Evolutionary conservation across 1,139 yeast genomes (phyloP), one percentile per base, ranked within the genome.

Genomic region (Fermentozyma sake): DNA sequence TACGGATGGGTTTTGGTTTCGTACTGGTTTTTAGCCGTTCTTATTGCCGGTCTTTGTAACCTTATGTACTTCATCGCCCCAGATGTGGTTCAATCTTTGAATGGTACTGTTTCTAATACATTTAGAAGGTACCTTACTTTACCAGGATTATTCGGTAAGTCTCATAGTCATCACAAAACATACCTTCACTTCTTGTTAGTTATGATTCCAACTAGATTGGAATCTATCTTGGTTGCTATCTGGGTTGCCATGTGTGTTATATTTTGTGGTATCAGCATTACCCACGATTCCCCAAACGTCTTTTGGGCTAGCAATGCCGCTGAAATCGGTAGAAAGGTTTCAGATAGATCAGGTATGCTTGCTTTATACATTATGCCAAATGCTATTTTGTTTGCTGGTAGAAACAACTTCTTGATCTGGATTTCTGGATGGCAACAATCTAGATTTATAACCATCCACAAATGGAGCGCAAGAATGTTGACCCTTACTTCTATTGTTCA

Each of bases 171-270:
- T 22, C 42, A 61, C 30, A 44, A 47, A 24, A 48, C 54, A 16
- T 33, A 55, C 15, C 46, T 64, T 14, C 57, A 65, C 48, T 35
- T 52, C 58, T 23, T 68, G 20, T 50, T 79, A 8, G n/a, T n/a
- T n/a, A n/a, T n/a, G n/a, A n/a, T n/a, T n/a, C 95, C 95, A 0
- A 73, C 87, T 0, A 64, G 93, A 33, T 55, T 72, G 35, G 93
- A 81, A 50, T 25, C 46, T 6, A 29, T 51, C 8, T 34, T 48
- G 27, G 34, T 39, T 5, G 54, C 79, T 12, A 37, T 55, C 7
- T 56, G 70, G 7, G 79, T 71, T 8, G 45, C 64, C 2, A 50
- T 79, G 33, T 60, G 67, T 23, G 32, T 68, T 7, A 56, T 73
- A 12, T 57, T 73, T 24, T 38, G 59, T 32, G 52, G 62, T 10